phyloP scores from a whole-genome alignment of 352 stramenopile genomes.

The Hyphochytrium catenoides region DNA sequence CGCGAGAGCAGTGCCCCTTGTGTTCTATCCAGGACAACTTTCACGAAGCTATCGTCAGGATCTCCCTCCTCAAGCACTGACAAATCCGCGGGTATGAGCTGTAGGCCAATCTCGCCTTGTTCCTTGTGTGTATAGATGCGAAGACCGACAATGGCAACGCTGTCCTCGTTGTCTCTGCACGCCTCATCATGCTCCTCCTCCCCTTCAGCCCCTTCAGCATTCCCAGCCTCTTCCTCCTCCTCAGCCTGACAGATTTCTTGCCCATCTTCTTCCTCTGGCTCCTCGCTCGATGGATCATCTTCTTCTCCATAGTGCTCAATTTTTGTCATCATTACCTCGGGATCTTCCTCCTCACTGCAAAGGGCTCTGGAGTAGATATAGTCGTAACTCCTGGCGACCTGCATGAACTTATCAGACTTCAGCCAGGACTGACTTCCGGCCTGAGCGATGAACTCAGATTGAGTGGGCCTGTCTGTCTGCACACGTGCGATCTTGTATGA shows the following conservation, averaged over 20 bases:
- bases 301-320: slow-evolving; percentile 1
- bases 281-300: slow-evolving; percentile 2
- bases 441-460: slow-evolving; percentile 9
- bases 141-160: slow-evolving; percentile 11
- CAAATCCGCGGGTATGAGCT: no score
- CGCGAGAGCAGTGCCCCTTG: no score
- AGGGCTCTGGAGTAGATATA: slow-evolving; percentile 12
- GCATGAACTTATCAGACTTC: slow-evolving; percentile 17
- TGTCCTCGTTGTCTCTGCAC: slow-evolving; percentile 9
- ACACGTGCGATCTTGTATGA: slow-evolving; percentile 12
- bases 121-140: slow-evolving; percentile 17
- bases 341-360: slow-evolving; percentile 3
- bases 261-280: slow-evolving; percentile 4
- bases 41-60: no score
- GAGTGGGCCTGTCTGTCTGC: slow-evolving; percentile 6
- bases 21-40: no score
- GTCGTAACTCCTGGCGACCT: slow-evolving; percentile 16
- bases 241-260: slow-evolving; percentile 7
- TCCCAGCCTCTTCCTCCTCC: slow-evolving; percentile 2
- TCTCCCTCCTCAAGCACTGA: no score
- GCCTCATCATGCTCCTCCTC: slow-evolving; percentile 8
- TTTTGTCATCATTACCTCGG: slow-evolving; percentile 1
- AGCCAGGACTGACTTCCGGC: slow-evolving; percentile 9
- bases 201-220: slow-evolving; percentile 3
- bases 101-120: no score